Evolutionary conservation across 768 basidiomycete species (phyloP), one percentile per base, ranked within the genome.

Genomic region (Rhizopogon vesiculosus): DNA sequence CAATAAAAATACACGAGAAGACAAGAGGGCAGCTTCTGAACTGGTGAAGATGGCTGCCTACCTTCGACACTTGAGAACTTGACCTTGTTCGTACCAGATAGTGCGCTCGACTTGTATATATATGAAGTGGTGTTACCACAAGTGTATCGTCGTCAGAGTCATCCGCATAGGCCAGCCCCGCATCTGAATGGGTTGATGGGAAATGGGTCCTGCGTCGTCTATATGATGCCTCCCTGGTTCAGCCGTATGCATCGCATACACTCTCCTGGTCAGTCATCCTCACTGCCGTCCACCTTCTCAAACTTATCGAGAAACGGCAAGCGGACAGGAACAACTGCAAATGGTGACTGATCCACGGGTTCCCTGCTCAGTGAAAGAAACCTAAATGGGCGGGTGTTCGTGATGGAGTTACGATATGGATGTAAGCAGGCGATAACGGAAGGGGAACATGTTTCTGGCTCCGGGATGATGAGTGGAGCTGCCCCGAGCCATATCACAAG

Each of bases 311-410:
- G 79, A 66, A 87, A 80, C 8, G 82, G 79, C 58, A 85, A 69
- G 4, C 74, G 69, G 7, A 75, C 65, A 7, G 66, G 65, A 44
- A 57, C 22, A 25, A 50, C 59, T 4, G 64, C 54, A 44, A 63
- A 60, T 10, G 66, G 62, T 5, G 62, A 63, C 42, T 63, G 64
- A 16, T 59, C 49, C 16, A 59, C 56, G 13, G 66, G 71, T 61
- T 60, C 69, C 89, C 94, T 67, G 92, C 96, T 72, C 85, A 98
- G 79, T 64, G 86, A 96, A 67, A 87, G 96, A 66, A 91, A 90
- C 79, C 87, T 95, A 93, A 90, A 98, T 66, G 1, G 65, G 67
- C 7, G 69, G 65, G 69, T 16, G 66, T 61, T 41, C 59, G 64
- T 3, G 73, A 62, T 40, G 69, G 61, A 5, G 65, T 68, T n/a